Base-by-base conservation (phyloP, 108 stramenopile genomes). In the Cyclotella atomus region DNA sequence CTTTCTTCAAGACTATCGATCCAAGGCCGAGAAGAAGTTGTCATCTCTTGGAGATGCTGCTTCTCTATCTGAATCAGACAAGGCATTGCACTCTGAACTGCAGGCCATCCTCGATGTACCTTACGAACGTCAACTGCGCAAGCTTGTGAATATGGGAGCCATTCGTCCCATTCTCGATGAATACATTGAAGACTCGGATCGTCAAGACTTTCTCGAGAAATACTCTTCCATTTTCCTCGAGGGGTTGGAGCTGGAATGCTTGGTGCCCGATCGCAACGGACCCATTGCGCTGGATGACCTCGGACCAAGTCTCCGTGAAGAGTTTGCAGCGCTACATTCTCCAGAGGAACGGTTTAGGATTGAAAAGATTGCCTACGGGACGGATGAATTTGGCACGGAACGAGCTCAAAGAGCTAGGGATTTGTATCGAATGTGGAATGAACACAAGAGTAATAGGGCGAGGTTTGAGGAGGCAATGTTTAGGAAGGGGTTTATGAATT, bases 381-480 rank as follows among this genome's bases (percentile, higher is more conserved):
- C 86, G 2, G 89, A 88, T 66, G 83, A 81, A 62, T 89, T 77
- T 70, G 84, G 84, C 17, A 78, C 84, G 12, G 44, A 86, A 7
- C 76, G 83, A 12, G 66, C 85, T 36, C 72, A 86, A 55, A 53
- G 82, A 46, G 85, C 91, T 24, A 76, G 89, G 16, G 81, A 71
- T 52, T 53, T 94, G 68, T 91, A 83, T 65, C 60, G 76, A 16
- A 77, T 89, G 12, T 94, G 90, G 93, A 92, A 89, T 71, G 79
- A 75, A 65, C 87, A 88, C 53, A 94, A 92, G 82, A 83, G 88
- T 10, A 84, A 82, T 54, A 83, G 89, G 70, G 93, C 93, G 10
- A 85, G 77, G 49, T 92, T 91, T 61, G 93, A 91, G 75, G 93
- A 94, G 66, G 73, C 81, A 20, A 61, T 94, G 66, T 94, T 89